Evolutionary conservation across 306 rosid species (phyloP).

Genomic region (Citrullus mucosospermus): DNA sequence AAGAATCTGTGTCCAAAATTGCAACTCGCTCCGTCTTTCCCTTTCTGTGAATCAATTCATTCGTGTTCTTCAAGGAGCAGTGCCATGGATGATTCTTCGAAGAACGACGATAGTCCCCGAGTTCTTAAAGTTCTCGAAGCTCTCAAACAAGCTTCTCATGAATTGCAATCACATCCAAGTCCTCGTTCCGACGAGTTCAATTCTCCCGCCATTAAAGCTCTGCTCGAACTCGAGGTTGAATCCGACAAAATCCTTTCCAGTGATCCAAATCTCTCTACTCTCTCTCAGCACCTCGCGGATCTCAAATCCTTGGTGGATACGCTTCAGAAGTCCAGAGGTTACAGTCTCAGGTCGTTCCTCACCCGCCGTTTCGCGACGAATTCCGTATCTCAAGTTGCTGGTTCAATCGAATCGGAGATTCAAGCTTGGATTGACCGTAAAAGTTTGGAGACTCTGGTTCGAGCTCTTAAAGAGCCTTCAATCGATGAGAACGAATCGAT

Average conservation of each 20-base stretch:
- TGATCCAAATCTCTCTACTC: conserved; percentile 36
- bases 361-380: conserved; percentile 46
- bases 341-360: conserved; percentile 35
- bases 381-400: conserved; percentile 58
- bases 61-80: background rate
- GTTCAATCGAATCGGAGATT: conserved; percentile 52
- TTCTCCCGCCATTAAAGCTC: conserved; percentile 64
- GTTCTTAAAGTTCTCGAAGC: conserved; percentile 65
- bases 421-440: conserved; percentile 89
- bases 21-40: background rate
- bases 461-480: conserved; percentile 10
- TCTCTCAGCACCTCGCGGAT: conserved; percentile 43
- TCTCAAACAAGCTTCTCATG: conserved; percentile 69
- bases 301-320: conserved; percentile 45
- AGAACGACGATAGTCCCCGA: conserved; percentile 21
- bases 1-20: background rate
- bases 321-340: conserved; percentile 15
- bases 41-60: background rate
- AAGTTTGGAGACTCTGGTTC: conserved; percentile 27
- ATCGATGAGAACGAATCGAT: conserved; percentile 19
- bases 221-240: conserved; percentile 58
- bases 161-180: conserved; percentile 33
- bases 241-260: conserved; percentile 49
- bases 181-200: conserved; percentile 27
- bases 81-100: conserved; percentile 34